These are phyloP conservation scores for Pinus albicaulis DNA, from an alignment of 75 land plant genomes.

Conservation along the genomic window DNA sequence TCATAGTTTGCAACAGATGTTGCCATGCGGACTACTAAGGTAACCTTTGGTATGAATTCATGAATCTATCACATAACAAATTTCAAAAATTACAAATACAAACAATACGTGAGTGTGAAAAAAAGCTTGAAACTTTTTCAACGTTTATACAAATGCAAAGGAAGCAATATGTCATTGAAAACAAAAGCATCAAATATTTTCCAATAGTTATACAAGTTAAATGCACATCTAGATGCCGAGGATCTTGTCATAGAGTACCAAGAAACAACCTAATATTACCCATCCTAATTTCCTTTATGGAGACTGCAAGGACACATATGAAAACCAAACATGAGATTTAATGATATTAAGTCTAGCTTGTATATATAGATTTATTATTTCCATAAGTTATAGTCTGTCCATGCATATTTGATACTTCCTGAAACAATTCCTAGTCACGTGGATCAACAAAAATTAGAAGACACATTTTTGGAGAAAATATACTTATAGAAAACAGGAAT, in stretches of 20 bases:
- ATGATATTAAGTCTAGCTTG: neutral
- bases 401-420: too few relatives aligned
- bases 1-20: conserved; percentile 79
- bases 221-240: neutral
- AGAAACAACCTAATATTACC: neutral
- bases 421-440: too few relatives aligned
- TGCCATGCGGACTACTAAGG: conserved; percentile 68
- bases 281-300: neutral
- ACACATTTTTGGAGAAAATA: neutral
- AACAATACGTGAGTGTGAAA: neutral
- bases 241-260: neutral
- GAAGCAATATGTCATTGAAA: too few relatives aligned
- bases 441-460: neutral
- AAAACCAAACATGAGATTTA: neutral
- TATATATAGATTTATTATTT: neutral
- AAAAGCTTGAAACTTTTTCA: neutral
- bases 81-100: neutral
- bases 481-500: neutral
- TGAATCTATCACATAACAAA: conserved; percentile 26
- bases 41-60: conserved; percentile 71
- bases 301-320: neutral
- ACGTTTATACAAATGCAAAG: neutral
- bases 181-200: too few relatives aligned
- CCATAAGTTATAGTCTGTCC: too few relatives aligned
- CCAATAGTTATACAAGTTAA: too few relatives aligned